Evolutionary conservation across 345 rosid species (phyloP), one percentile per base, ranked within the genome.

Genomic region (Nasturtium officinale): DNA sequence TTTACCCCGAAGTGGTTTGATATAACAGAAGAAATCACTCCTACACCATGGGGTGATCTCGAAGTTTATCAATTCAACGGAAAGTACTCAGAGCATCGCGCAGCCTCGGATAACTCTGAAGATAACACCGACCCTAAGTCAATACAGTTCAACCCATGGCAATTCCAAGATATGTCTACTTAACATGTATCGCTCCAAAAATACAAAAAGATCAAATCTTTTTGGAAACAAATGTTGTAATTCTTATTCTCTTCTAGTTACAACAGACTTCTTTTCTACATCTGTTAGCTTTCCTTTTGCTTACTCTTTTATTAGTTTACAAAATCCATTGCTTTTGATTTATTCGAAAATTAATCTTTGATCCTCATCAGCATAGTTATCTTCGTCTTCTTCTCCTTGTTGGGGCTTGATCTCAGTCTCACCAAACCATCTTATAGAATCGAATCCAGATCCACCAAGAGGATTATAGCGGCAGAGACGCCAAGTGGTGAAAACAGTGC

Each of bases 391-490:
- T 21, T 2, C 51, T 38, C 16, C 84, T 61, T 81, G 77, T 59
- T 63, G 65, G 9, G 83, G 87, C 18, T 73, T 67, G 73, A 72
- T 70, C 84, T 67, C 17, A 71, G 71, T 57, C 83, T 93, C 96
- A 58, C 82, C 86, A 71, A 93, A 87, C 97, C 97, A 90, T 70
- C 97, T 78, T 0, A 96, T 96, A 85, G 96, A 94, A 83, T 90
- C 96, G 52, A 82, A 93, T 26, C 97, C 95, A 73, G 91, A 85
- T 4, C 98, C 94, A 75, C 97, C 96, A 29, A 94, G 89, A 30
- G 97, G 97, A 77, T 93, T 90, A 81, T 97, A 93, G 52, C 98
- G 94, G 72, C 98, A 90, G 61, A 90, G 81, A 68, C 97, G 95
- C 92, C 92, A 89, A 42, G 85, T 77, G 3, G 95, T 90, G 69